Evolutionary conservation across 352 stramenopile species (phyloP).

Genomic region (Globisporangium cystogenes): DNA sequence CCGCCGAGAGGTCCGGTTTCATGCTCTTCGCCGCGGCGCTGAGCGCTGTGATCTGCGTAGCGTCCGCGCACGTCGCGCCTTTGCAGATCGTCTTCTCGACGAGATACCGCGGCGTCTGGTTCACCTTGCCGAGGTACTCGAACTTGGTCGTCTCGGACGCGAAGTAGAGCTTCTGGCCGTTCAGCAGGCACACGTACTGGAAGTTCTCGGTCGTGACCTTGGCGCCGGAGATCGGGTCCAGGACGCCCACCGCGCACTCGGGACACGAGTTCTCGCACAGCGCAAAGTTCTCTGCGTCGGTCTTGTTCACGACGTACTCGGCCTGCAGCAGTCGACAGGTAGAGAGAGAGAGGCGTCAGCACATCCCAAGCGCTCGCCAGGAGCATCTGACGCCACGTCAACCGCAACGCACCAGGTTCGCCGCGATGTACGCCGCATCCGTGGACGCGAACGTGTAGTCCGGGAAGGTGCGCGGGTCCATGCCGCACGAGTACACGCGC

Average conservation of each 20-base stretch:
- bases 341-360: not conserved
- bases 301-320: constrained; percentile 44
- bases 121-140: constrained; percentile 55
- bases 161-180: constrained; percentile 86
- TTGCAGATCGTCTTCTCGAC: constrained; percentile 58
- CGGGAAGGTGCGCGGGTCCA: constrained; percentile 42
- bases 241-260: constrained; percentile 42
- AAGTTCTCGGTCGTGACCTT: constrained; percentile 50
- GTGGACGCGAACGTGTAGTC: constrained; percentile 53
- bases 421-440: constrained; percentile 64
- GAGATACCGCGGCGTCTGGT: constrained; percentile 36
- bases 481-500: constrained; percentile 71
- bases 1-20: constrained; percentile 16
- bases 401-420: constrained; percentile 78
- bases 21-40: constrained; percentile 42
- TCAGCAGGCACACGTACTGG: constrained; percentile 63
- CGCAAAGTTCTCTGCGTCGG: constrained; percentile 26
- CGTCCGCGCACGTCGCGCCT: constrained; percentile 45
- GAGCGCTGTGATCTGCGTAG: constrained; percentile 46
- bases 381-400: too few relatives aligned
- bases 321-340: constrained; percentile 14
- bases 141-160: constrained; percentile 59
- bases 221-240: constrained; percentile 58
- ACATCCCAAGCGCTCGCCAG: too few relatives aligned
- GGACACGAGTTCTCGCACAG: constrained; percentile 31